Evolutionary conservation across 2,329 filamentous ascomycete genomes (phyloP), one percentile per base, ranked within the genome.

Genomic region (Epichloe baconii): DNA sequence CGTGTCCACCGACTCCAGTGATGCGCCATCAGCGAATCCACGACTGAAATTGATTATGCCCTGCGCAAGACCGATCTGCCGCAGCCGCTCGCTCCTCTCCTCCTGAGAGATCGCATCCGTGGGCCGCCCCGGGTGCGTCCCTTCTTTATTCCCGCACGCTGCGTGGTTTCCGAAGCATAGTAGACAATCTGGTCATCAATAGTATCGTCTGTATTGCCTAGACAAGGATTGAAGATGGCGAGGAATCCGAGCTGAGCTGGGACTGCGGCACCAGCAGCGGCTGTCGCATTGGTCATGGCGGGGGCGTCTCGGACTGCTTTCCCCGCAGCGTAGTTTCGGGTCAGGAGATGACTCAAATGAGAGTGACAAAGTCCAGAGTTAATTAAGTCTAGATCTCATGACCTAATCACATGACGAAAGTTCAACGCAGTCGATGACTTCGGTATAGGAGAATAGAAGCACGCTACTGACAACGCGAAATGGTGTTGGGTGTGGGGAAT

Each of bases 1-100:
- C 1, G 93, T 97, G 63, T 98, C 93, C 53, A 98, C 83, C 10
- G 82, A 82, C 61, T 95, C 88, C 40, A 96, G 79, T 2, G 86
- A 67, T 57, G 83, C 76, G 53, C 83, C 87, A 54, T 80, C 77
- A 2, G 90, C 86, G 68, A 98, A 98, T 60, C 83, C 90, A 63
- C 83, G 85, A 61, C 87, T 86, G 70, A 98, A 98, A 64, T 83
- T 86, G 53, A 95, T 85, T 85, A 97, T 95, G 64, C 90, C 93
- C 71, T 98, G 93, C 41, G 93, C 93, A 56, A 98, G 80, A 38
- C 93, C 93, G 64, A 98, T 89, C 73, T 96, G 90, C 57, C 93
- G 80, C 61, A 97, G 73, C 59, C 84, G 85, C 70, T 95, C 86
- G 67, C 97, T 93, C 62, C 82, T 80, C 61, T 89, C 82, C 57